Evolutionary conservation across 1,284 basidiomycete species (phyloP), one percentile per base, ranked within the genome.

Genomic region (Lignosus rhinocerotis): DNA sequence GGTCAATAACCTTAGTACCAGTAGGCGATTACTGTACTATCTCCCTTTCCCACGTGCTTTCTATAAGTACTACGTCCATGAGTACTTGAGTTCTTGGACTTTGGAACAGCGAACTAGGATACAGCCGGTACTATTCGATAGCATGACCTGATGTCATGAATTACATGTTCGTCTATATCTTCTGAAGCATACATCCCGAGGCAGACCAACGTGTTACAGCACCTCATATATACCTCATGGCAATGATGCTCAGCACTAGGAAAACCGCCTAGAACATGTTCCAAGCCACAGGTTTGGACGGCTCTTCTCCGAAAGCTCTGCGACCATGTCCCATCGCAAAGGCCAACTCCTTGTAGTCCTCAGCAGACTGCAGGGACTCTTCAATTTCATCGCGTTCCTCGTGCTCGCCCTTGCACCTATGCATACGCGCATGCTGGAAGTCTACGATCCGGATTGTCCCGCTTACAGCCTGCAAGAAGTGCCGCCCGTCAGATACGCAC

Each of bases 391-490:
- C 11, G n/a, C 48, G 4, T 10, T 42, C 25, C 16, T 30, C 30
- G n/a, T 49, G 53, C 33, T 44, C 14, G 11, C 44, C 48, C 14
- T 41, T 9, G 39, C 63, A 64, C 12, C 36, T 16, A 46, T 61
- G 63, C 42, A 48, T 12, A 14, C 19, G 25, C 0, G 60, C 58
- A 12, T 33, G 51, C 8, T 60, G 50, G 60, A 78, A 79, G 55
- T 75, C 73, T 46, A 78, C 65, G 57, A 79, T 74, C 34, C 74
- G 72, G n/a, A 75, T 53, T 16, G 57, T 41, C 31, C 69, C 70
- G 16, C 65, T 58, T 7, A 59, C 66, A 52, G 66, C 68, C 36
- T 62, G 55, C 36, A 78, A 49, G 51, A 75, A 69, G 54, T 77
- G 74, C 12, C 64, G 65, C 1, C 65, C 65, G 17, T 67, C 62